A percentile compares a stretch with the other conserved stretches of the same genome.
Evolutionary conservation across 352 stramenopile species (phyloP).

Genomic region (Phytophthora meadii): DNA sequence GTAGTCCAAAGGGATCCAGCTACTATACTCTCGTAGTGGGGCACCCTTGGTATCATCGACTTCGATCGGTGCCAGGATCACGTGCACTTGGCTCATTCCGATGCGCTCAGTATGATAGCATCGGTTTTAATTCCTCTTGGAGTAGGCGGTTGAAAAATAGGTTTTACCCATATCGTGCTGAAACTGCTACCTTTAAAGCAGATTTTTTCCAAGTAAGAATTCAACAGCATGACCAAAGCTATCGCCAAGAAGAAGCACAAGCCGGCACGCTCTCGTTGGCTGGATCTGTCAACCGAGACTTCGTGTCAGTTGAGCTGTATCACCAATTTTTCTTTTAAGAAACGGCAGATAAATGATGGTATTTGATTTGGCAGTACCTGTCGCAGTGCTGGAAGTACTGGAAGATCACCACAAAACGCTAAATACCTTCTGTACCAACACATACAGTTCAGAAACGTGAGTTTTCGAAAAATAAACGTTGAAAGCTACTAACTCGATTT

Average conservation of each 20-base stretch:
- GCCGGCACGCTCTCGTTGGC: slow-evolving; percentile 32
- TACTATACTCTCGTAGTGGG: slow-evolving; percentile 22
- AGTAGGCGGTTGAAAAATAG: slow-evolving; percentile 11
- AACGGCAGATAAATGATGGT: no score
- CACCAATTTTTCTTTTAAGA: not conserved
- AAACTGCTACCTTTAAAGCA: slow-evolving; percentile 23
- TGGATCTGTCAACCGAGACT: slow-evolving; percentile 40
- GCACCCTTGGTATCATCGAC: not conserved
- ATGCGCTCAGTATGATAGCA: not conserved
- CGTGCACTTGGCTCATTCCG: slow-evolving; percentile 34
- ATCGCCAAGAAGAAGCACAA: slow-evolving; percentile 40
- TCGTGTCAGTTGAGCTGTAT: slow-evolving; percentile 34
- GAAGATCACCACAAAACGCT: slow-evolving; percentile 53
- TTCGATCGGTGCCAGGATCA: slow-evolving; percentile 19
- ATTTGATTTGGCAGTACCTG: slow-evolving; percentile 37
- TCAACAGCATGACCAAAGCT: slow-evolving; percentile 25
- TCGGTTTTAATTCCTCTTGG: no score
- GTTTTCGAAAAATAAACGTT: no score
- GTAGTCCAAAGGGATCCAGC: slow-evolving; percentile 68
- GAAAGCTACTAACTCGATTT: not conserved
- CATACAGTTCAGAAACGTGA: slow-evolving; percentile 14
- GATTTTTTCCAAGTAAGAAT: no score
- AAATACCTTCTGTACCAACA: slow-evolving; percentile 49
- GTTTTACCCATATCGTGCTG: slow-evolving; percentile 7
- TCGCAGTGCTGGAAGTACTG: slow-evolving; percentile 46